phyloP scores from a whole-genome alignment of 225 moss, liverwort and hornwort species.

The Anthoceros angustus region DNA sequence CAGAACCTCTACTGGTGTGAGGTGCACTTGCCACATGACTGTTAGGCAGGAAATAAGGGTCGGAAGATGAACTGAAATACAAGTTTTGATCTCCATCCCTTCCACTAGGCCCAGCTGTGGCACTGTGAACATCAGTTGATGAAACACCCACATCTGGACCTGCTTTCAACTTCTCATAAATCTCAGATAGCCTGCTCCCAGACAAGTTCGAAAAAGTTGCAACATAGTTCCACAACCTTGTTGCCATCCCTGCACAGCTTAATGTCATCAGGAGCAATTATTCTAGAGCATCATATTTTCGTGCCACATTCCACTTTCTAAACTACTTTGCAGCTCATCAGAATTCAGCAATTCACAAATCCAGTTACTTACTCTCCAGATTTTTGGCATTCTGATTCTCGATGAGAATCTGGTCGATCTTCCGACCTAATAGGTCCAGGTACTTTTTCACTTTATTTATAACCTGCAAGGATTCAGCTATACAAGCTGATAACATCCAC shows the following conservation, averaged over 20 bases:
- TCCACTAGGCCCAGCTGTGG: constrained; percentile 26
- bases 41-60: constrained; percentile 10
- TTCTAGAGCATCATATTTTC: not conserved
- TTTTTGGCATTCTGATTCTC: constrained; percentile 62
- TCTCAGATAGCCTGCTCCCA: constrained; percentile 64
- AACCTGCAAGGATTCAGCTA: constrained; percentile 25
- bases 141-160: constrained; percentile 26
- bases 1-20: constrained; percentile 15
- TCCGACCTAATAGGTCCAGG: constrained; percentile 65
- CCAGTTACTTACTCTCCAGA: constrained; percentile 52
- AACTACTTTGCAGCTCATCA: not conserved
- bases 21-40: constrained; percentile 23
- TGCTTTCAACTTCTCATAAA: constrained; percentile 63
- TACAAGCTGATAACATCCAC: not conserved
- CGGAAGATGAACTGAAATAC: constrained; percentile 35
- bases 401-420: constrained; percentile 68
- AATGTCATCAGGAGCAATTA: not conserved
- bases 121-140: constrained; percentile 18
- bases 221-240: constrained; percentile 93
- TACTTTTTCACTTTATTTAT: constrained; percentile 74
- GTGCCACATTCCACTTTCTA: too few species aligned
- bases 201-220: constrained; percentile 80
- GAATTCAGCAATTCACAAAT: not conserved
- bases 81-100: constrained; percentile 42
- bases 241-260: constrained; percentile 62